Evolutionary conservation across 2,329 filamentous ascomycete species (phyloP), one percentile per base, ranked within the genome.

Genomic region (Phialocephala sp.): DNA sequence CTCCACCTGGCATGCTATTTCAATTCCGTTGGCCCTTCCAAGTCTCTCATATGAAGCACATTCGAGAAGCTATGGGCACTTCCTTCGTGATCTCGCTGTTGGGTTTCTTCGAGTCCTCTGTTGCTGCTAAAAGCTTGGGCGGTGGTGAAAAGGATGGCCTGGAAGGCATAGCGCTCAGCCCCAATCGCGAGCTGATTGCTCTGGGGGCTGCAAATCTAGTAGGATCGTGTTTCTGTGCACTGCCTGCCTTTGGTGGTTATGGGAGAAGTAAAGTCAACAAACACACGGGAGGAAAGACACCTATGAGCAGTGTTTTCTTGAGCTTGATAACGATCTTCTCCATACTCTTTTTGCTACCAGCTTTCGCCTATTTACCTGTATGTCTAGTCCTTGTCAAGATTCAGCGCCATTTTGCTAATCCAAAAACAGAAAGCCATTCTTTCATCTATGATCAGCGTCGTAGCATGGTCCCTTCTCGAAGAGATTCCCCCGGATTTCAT

Each of bases 61-160:
- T 96, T 62, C 89, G 91, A 24, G 91, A 93, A 68, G 91, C 93
- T 43, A 91, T 98, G 85, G 90, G 92, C 60, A 98, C 95, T 0
- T 91, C 93, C 0, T 97, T 99, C 74, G 84, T 98, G 62, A 97
- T 99, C 69, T 93, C 94, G 0, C 84, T 99, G 27, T 88, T 99
- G 0, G 95, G 95, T n/a, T 99, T 99, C 79, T 99, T 99, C 73
- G 95, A 99, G 78, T 97, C 93, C 2, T 97, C 93, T 0, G 93
- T 99, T 14, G 95, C 95, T 0, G 95, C 95, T 41, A 98, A 98
- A 79, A 94, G 92, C 68, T 81, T 99, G 2, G 91, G 91, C 15
- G 82, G 81, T 57, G 82, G 82, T 8, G 86, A 81, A 63, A 80
- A 87, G 50, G 87, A 90, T 68, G 87, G 87, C 11, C 89, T 97